phyloP scores from a whole-genome alignment of 257 asterid genomes.

The Linderniella brevidens region DNA sequence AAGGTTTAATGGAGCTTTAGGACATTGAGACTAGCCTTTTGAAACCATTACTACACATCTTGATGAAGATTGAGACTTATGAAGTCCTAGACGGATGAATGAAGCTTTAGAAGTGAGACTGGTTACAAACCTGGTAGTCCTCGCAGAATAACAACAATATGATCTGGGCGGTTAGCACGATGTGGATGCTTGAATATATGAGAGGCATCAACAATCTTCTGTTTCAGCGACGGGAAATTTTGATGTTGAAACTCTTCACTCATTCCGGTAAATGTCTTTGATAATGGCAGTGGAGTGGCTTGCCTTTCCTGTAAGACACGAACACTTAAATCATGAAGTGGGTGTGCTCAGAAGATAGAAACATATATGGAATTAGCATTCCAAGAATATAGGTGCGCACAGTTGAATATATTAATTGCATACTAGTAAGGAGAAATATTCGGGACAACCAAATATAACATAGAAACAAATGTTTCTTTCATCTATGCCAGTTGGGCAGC shows the following conservation, averaged over 20 bases:
- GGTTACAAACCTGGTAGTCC: constrained; percentile 78
- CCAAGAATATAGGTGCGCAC: constrained; percentile 12
- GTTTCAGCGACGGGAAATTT: constrained; percentile 30
- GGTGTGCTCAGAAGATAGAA: neutral
- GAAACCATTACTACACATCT: constrained; percentile 2
- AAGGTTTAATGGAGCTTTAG: no score
- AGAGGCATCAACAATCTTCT: constrained; percentile 54
- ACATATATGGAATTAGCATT: neutral
- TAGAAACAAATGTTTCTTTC: no score
- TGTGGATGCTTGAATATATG: constrained; percentile 76
- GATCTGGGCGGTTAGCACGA: constrained; percentile 81
- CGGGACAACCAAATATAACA: no score
- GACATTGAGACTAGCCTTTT: no score
- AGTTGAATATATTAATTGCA: no score
- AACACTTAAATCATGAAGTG: constrained; percentile 3
- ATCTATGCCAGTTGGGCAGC: no score
- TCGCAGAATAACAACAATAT: constrained; percentile 67
- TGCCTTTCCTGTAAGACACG: constrained; percentile 29
- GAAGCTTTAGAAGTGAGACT: neutral
- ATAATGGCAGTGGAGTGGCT: constrained; percentile 22
- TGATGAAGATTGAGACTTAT: neutral
- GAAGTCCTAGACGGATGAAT: neutral
- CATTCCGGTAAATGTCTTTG: constrained; percentile 26
- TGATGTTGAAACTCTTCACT: constrained; percentile 22
- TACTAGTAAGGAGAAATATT: no score